A percentile compares a stretch with the other conserved stretches of the same genome.
Conservation (phyloP, 2,329 filamentous ascomycete genomes). For the Pseudophaeomoniella oleicola region DNA sequence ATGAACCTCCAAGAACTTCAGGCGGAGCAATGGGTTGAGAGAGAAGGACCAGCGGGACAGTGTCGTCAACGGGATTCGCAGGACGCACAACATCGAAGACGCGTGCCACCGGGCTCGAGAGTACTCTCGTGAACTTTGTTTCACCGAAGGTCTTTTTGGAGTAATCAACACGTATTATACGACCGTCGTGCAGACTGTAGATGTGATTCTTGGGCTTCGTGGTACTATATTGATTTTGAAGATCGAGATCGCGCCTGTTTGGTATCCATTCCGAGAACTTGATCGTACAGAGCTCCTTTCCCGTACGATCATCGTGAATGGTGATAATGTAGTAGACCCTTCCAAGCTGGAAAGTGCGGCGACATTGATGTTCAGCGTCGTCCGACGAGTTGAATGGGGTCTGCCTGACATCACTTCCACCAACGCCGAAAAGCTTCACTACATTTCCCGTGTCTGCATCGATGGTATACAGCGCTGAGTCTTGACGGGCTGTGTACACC, state of each 20-base stretch:
- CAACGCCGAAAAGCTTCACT: conserved; percentile 65
- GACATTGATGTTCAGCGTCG: conserved; percentile 55
- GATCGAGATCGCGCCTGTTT: conserved; percentile 79
- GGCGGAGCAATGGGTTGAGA: conserved; percentile 64
- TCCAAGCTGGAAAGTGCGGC: conserved; percentile 65
- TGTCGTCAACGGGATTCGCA: conserved; percentile 45
- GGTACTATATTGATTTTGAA: conserved; percentile 64
- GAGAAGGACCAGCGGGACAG: conserved; percentile 63
- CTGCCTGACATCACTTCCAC: conserved; percentile 49
- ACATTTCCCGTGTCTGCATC: conserved; percentile 75
- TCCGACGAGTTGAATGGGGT: conserved; percentile 17
- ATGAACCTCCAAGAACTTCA: conserved; percentile 20
- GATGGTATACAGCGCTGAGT: conserved; percentile 75
- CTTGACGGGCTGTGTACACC: conserved; percentile 83
- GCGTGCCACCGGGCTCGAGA: conserved; percentile 64
- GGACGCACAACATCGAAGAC: conserved; percentile 81
- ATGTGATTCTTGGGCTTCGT: conserved; percentile 84
- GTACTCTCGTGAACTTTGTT: conserved; percentile 47
- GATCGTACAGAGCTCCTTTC: conserved; percentile 69
- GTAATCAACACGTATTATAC: conserved; percentile 66
- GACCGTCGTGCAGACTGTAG: conserved; percentile 72
- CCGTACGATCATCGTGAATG: conserved; percentile 62
- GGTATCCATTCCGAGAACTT: conserved; percentile 90
- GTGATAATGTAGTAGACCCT: conserved; percentile 80
- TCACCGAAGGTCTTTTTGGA: conserved; percentile 28